A percentile compares a stretch with the other conserved stretches of the same genome.
Conservation (phyloP, 2,329 filamentous ascomycete genomes). For the Colletotrichum sp. region DNA sequence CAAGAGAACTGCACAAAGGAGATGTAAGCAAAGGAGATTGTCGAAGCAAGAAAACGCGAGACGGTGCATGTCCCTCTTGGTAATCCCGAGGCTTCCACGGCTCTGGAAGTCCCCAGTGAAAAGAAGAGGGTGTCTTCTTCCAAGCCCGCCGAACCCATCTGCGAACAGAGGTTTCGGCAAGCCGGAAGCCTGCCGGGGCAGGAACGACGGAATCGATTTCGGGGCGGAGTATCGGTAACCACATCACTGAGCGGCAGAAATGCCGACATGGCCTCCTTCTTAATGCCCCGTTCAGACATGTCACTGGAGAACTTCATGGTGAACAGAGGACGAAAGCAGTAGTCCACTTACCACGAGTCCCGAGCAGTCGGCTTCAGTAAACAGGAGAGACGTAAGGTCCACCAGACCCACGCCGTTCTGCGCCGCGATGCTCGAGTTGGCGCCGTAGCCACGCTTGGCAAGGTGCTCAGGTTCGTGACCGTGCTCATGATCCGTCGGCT, state of each 20-base stretch:
- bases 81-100: conserved; percentile 53
- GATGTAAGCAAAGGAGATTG: background rate
- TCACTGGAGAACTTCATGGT: background rate
- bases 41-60: conserved; percentile 24
- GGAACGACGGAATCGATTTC: conserved; percentile 49
- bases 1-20: conserved; percentile 39
- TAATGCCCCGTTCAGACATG: conserved; percentile 39
- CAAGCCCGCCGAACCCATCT: conserved; percentile 44
- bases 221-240: conserved; percentile 75
- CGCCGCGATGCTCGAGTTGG: conserved; percentile 74
- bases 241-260: conserved; percentile 53
- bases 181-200: background rate
- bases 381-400: conserved; percentile 77
- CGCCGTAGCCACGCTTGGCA: conserved; percentile 79
- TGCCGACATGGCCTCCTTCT: conserved; percentile 67
- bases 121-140: conserved; percentile 38
- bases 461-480: conserved; percentile 48
- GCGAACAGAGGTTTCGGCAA: conserved; percentile 9
- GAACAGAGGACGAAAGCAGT: conserved; percentile 11
- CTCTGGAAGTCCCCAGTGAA: conserved; percentile 56
- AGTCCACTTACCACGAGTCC: conserved; percentile 39
- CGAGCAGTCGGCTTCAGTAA: conserved; percentile 70
- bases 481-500: conserved; percentile 68
- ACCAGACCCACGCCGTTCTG: conserved; percentile 75
- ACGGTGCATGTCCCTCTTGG: conserved; percentile 49